phyloP scores from a whole-genome alignment of 2,329 filamentous ascomycete species.

The Sporothrix dimorphospora region DNA sequence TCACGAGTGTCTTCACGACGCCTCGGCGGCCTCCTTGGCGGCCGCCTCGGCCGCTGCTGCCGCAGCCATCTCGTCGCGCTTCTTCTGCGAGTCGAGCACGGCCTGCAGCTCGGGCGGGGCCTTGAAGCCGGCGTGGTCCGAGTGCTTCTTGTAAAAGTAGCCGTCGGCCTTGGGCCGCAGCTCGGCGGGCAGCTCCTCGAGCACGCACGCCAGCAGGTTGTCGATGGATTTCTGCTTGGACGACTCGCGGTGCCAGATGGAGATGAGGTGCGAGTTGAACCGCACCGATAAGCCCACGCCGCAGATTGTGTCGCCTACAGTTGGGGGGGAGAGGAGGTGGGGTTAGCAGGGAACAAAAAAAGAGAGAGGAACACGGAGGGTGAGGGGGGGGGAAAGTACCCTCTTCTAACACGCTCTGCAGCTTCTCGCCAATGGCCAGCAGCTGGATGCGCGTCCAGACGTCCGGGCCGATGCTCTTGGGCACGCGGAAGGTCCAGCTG shows the following conservation, averaged over 20 bases:
- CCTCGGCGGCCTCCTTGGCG: background rate
- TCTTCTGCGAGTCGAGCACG: conserved; percentile 60
- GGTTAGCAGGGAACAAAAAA: background rate
- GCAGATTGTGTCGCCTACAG: conserved; percentile 87
- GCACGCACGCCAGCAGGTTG: conserved; percentile 70
- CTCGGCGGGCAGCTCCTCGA: conserved; percentile 73
- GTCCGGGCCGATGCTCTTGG: conserved; percentile 71
- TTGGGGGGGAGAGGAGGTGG: no score
- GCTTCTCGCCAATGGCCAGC: conserved; percentile 79
- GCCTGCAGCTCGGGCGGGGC: conserved; percentile 62
- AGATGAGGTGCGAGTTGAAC: conserved; percentile 86
- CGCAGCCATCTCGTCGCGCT: conserved; percentile 44
- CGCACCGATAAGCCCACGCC: conserved; percentile 85
- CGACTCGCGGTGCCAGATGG: conserved; percentile 90
- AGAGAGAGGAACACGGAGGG: background rate
- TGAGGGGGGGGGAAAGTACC: conserved; percentile 50
- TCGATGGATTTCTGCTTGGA: conserved; percentile 79
- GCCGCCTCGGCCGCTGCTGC: conserved; percentile 30
- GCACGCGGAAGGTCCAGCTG: conserved; percentile 89
- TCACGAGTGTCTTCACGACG: background rate
- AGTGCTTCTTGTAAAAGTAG: conserved; percentile 88
- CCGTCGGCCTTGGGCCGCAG: conserved; percentile 70
- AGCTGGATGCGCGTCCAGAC: conserved; percentile 83
- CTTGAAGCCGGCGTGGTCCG: conserved; percentile 82
- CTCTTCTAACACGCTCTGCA: conserved; percentile 72